These are phyloP conservation scores for Cutaneotrichosporon cutaneum DNA, from an alignment of 1,284 basidiomycete genomes.

Conservation along the genomic window DNA sequence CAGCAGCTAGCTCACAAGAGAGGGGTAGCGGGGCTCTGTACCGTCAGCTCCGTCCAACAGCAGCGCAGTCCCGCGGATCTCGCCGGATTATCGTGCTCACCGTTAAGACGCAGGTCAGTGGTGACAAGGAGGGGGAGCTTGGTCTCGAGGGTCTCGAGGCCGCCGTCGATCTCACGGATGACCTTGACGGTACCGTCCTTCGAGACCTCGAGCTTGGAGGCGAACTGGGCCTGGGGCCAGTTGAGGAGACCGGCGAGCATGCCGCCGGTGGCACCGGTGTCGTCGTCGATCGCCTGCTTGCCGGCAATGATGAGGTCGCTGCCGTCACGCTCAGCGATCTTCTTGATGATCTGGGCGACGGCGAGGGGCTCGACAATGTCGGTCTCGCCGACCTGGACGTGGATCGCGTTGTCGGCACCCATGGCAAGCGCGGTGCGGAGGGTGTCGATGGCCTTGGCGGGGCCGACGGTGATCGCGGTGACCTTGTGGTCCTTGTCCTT, in stretches of 20 bases:
- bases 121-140: slow-evolving; percentile 84
- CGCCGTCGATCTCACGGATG: slow-evolving; percentile 92
- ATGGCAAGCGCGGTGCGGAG: slow-evolving; percentile 95
- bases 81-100: slow-evolving; percentile 54
- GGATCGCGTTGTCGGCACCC: slow-evolving; percentile 92
- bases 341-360: slow-evolving; percentile 67
- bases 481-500: slow-evolving; percentile 64
- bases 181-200: slow-evolving; percentile 69
- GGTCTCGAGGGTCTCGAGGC: slow-evolving; percentile 78
- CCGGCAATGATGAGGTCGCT: slow-evolving; percentile 88
- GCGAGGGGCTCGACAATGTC: slow-evolving; percentile 60
- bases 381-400: slow-evolving; percentile 85
- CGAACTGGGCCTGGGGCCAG: slow-evolving; percentile 95
- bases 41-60: slow-evolving; percentile 4
- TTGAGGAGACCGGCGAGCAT: slow-evolving; percentile 92
- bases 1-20: slow-evolving; percentile 55
- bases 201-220: slow-evolving; percentile 82
- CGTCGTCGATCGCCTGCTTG: slow-evolving; percentile 99
- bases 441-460: slow-evolving; percentile 83
- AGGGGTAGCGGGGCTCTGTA: slow-evolving; percentile 87
- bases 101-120: slow-evolving; percentile 71
- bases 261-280: slow-evolving; percentile 94
- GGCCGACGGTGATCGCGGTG: slow-evolving; percentile 88
- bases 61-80: background rate
- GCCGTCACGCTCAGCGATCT: slow-evolving; percentile 64